Conservation (phyloP, 2,329 filamentous ascomycete species). For the Sporothrix globosa region DNA sequence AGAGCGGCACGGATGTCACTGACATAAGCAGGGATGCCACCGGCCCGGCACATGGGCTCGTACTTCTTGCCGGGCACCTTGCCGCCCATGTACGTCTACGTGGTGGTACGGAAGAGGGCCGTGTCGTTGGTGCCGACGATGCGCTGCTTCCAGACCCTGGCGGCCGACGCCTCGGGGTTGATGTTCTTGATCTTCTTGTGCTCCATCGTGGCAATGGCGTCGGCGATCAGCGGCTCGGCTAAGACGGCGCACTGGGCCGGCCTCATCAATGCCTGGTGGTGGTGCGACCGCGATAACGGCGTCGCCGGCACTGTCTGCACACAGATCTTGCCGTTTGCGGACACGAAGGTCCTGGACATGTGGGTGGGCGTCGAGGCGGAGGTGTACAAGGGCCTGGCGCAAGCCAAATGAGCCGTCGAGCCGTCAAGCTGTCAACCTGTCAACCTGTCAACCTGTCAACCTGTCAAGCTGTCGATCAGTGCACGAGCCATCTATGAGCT, state of each 20-base stretch:
- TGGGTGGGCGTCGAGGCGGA: constrained; percentile 45
- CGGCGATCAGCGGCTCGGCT: constrained; percentile 54
- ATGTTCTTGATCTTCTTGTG: constrained; percentile 51
- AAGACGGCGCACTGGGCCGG: constrained; percentile 59
- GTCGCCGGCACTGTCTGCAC: constrained; percentile 53
- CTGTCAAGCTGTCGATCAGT: too few species aligned
- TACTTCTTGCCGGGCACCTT: constrained; percentile 57
- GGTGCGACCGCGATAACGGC: constrained; percentile 60
- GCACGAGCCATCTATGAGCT: too few species aligned
- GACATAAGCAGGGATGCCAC: constrained; percentile 46
- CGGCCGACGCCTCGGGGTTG: constrained; percentile 77
- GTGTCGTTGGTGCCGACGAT: constrained; percentile 75
- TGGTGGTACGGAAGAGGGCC: constrained; percentile 54
- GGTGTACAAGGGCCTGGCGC: constrained; percentile 39
- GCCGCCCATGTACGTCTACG: constrained; percentile 60
- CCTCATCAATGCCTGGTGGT: constrained; percentile 61
- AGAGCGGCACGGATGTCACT: constrained; percentile 43
- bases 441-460: too few species aligned
- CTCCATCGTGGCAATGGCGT: constrained; percentile 54
- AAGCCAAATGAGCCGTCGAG: neutral
- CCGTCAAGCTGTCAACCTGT: too few species aligned
- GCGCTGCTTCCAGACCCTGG: constrained; percentile 85
- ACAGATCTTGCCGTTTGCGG: constrained; percentile 53
- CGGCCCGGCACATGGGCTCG: constrained; percentile 56
- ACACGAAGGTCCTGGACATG: constrained; percentile 45